Conservation (phyloP, 139 green algal genomes). For the Pleodorina starrii region DNA sequence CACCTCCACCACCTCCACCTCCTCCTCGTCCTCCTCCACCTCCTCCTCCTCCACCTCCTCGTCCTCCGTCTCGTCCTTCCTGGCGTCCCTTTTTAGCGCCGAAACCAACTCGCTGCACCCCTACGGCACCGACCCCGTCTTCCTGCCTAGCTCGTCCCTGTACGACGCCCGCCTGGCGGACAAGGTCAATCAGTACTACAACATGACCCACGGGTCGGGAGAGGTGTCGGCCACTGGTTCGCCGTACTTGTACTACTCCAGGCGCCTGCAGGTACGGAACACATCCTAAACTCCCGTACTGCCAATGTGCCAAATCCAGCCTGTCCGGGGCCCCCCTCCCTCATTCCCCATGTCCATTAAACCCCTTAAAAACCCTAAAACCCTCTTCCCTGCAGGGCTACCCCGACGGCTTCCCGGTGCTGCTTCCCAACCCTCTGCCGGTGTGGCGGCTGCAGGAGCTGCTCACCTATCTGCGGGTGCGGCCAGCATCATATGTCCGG, state of each 20-base stretch:
- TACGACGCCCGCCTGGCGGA: slow-evolving; percentile 40
- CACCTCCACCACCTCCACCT: too few species aligned
- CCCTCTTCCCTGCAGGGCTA: slow-evolving; percentile 45
- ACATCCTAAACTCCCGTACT: too few species aligned
- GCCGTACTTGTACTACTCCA: slow-evolving; percentile 50
- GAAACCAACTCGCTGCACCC: slow-evolving; percentile 19
- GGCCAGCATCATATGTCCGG: too few species aligned
- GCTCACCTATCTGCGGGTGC: slow-evolving; percentile 21
- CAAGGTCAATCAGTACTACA: slow-evolving; percentile 41
- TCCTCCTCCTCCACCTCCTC: too few species aligned
- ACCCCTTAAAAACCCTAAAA: too few species aligned
- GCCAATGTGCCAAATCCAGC: too few species aligned
- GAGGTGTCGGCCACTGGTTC: slow-evolving; percentile 40
- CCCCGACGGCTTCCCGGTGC: slow-evolving; percentile 51
- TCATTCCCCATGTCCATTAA: too few species aligned
- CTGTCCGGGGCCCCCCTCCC: too few species aligned
- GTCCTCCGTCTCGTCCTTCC: neutral
- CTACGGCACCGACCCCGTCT: slow-evolving; percentile 54
- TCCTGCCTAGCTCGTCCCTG: slow-evolving; percentile 47
- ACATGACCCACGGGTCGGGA: neutral
- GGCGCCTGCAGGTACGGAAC: neutral
- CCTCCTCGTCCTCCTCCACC: too few species aligned
- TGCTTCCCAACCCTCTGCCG: slow-evolving; percentile 26
- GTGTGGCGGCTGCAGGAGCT: neutral
- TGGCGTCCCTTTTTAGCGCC: slow-evolving; percentile 10